Base-by-base conservation (phyloP, 1,284 basidiomycete species). In the Apiotrichum brassicae region DNA sequence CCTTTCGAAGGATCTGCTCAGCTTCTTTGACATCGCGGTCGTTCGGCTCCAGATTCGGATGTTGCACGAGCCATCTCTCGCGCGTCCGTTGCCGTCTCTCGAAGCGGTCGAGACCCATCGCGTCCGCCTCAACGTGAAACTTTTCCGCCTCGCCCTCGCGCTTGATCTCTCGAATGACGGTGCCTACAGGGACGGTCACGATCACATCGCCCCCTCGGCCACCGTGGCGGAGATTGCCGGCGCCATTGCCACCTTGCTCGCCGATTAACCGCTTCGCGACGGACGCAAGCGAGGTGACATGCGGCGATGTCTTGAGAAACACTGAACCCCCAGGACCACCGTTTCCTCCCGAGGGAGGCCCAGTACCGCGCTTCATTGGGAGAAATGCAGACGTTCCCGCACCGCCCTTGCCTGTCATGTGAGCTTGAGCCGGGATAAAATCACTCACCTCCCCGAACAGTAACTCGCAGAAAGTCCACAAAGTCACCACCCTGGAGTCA, bases 261-360 rank as follows among this genome's bases (percentile, higher is more conserved):
- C 81, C 92, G 24, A 80, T 79, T 20, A 89, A 73, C 22, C 83
- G 82, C 52, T 81, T 82, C 0, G 82, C 73, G 0, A 95, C 78
- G 1, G 82, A 78, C 7, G 84, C 80, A 24, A 97, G 82, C 0
- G 85, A 86, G 0, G 86, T 87, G 13, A 95, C 75, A 30, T 81
- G 77, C 0, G 83, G 76, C 0, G 85, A 84, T 2, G 90, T 86
- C 39, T 82, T 72, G 57, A 97, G 79, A 68, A 89, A 90, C 26
- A 97, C 82, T 56, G 86, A 83, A 2, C 87, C 90, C 23, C 92
- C 93, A 40, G 80, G 79, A 0, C 90, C 92, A 18, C 93, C 92
- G 57, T 86, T 86, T 1, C 91, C 92, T 1, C 92, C 92, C 11
- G 87, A 88, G 0, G 91, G 87, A 1, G 88, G 87, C 0, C 90